Evolutionary conservation across 2,329 filamentous ascomycete species (phyloP), one percentile per base, ranked within the genome.

Genomic region (Colletotrichum lentis): DNA sequence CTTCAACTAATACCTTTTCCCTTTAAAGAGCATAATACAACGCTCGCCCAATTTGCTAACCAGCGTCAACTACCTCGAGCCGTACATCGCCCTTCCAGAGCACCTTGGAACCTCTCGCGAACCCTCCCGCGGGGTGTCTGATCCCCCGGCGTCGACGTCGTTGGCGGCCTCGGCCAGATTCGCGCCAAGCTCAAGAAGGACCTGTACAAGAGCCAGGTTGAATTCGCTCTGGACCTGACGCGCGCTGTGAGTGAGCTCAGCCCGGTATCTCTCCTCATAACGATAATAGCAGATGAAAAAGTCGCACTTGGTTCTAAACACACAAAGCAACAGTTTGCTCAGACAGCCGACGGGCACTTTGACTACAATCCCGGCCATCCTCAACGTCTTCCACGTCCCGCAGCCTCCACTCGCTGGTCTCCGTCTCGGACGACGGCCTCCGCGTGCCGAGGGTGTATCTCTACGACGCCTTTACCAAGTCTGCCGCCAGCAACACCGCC

Each of bases 121-220:
- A 66, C 12, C 72, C 72, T 0, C 71, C 72, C 0, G 47, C 69
- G 12, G 70, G 69, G 16, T 73, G 73, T 39, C 44, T 73, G 3
- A 59, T 71, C 18, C 67, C 70, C 0, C n/a, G 70, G 69, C 14
- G 70, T 73, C 14, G 71, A 73, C 27, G 22, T 73, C 5, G 24
- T 72, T 0, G 47, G 35, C 3, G 72, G 72, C 0, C 20, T 73
- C 12, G 55, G 69, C 5, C 65, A 67, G 5, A 71, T 73, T 43
- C 52, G 63, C 12, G n/a, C 57, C 16, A 72, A 71, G 50, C 46
- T 73, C 3, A 49, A 24, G 16, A 53, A 70, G 11, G 59, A 67
- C 6, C 37, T 49, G 4, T 73, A 73, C 52, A 31, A 66, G 18
- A 66, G 56, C 18, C 72, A 73, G 27, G 56, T 64, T 3, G 67